A percentile compares a stretch with the other conserved stretches of the same genome.
Conservation (phyloP, 2,329 filamentous ascomycete species). For the Pseudopyrenochaeta lycopersici region DNA sequence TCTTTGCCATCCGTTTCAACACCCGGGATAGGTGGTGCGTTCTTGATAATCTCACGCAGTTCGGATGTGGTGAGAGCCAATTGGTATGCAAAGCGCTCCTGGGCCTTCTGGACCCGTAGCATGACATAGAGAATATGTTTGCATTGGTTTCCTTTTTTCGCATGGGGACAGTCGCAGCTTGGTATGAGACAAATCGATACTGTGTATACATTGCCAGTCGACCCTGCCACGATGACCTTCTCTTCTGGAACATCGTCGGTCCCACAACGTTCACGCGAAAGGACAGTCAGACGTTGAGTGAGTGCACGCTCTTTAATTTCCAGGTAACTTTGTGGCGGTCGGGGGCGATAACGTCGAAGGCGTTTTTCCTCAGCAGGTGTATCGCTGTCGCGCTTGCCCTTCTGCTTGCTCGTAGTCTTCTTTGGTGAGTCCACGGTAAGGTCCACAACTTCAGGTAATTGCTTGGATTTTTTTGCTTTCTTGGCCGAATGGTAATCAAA, state of each 20-base stretch:
- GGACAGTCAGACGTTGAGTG: conserved; percentile 66
- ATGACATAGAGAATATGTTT: conserved; percentile 72
- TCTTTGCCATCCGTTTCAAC: conserved; percentile 45
- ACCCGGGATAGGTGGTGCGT: conserved; percentile 60
- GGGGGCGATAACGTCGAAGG: conserved; percentile 39
- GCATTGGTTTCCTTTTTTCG: conserved; percentile 66
- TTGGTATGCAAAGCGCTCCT: conserved; percentile 65
- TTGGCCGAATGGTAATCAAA: conserved; percentile 9
- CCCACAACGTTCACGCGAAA: conserved; percentile 59
- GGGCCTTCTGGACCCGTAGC: conserved; percentile 65
- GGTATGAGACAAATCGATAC: conserved; percentile 63
- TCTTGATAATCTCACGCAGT: conserved; percentile 63
- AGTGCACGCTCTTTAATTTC: conserved; percentile 59
- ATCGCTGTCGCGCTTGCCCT: conserved; percentile 21
- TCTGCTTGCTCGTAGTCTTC: conserved; percentile 24
- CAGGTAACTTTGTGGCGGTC: conserved; percentile 57
- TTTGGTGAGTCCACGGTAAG: conserved; percentile 18
- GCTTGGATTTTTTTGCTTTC: conserved; percentile 9
- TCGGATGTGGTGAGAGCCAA: conserved; percentile 68
- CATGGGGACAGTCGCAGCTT: conserved; percentile 65
- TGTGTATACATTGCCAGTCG: conserved; percentile 69
- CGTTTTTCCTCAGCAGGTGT: conserved; percentile 41
- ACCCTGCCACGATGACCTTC: conserved; percentile 65
- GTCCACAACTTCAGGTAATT: conserved; percentile 10
- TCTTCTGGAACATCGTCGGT: conserved; percentile 61